Percentiles rank a stretch among this genome's conserved stretches.
Conservation (phyloP, 1,139 yeast genomes). For the Pichia sp. region DNA sequence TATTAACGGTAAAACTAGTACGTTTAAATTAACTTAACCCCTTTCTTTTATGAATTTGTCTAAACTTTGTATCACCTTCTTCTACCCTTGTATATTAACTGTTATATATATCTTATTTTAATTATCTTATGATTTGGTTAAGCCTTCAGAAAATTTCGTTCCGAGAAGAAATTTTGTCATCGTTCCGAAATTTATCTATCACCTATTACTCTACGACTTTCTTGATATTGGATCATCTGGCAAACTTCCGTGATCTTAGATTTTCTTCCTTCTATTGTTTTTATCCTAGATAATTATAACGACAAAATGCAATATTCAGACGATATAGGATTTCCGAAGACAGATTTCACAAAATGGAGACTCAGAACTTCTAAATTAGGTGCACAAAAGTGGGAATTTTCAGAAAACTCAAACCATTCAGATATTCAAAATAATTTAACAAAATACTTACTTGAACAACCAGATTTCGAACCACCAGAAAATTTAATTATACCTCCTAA, state of each 20-base stretch:
- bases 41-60: background rate
- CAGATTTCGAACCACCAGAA: conserved; percentile 15
- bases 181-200: too few relatives aligned
- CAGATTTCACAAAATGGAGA: conserved; percentile 76
- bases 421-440: conserved; percentile 54
- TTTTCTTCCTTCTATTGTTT: background rate
- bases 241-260: too few relatives aligned
- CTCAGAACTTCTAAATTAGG: conserved; percentile 66
- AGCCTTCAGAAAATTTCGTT: too few relatives aligned
- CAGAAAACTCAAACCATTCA: conserved; percentile 30
- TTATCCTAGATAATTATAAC: background rate
- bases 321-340: conserved; percentile 50
- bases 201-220: too few relatives aligned
- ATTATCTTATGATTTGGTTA: too few relatives aligned
- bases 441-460: conserved; percentile 46
- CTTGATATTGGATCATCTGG: too few relatives aligned
- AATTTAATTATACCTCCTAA: conserved; percentile 13
- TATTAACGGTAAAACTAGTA: conserved; percentile 39
- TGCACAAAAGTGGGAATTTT: conserved; percentile 75
- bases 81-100: too few relatives aligned
- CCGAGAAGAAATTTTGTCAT: too few relatives aligned
- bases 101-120: too few relatives aligned
- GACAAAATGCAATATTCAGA: conserved; percentile 48
- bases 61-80: too few relatives aligned
- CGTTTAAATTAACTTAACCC: conserved; percentile 1